Evolutionary conservation across 78 protist genomes (phyloP).

Genomic region (Emiliania huxleyi): DNA sequence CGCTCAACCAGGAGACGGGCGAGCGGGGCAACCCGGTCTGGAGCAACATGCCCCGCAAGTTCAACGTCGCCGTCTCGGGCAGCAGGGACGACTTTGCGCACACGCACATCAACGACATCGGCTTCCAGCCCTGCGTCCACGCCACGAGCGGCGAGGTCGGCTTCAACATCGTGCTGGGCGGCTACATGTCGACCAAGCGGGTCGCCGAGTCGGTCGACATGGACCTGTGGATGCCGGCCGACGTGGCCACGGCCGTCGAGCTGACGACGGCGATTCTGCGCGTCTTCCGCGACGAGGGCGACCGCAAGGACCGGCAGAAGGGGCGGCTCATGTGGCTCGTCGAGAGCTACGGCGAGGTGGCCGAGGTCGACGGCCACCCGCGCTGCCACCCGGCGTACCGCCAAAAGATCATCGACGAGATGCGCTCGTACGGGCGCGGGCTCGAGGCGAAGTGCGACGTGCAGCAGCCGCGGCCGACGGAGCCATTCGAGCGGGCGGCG

Average conservation of each 20-base stretch:
- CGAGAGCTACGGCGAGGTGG: conserved; percentile 10
- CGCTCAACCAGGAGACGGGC: background rate
- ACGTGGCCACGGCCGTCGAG: background rate
- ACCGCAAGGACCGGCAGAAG: conserved; percentile 43
- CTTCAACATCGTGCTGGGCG: conserved; percentile 37
- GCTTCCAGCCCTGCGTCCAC: conserved; percentile 1
- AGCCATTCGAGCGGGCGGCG: background rate
- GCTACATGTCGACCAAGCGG: conserved; percentile 21
- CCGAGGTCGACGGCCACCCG: too few relatives aligned
- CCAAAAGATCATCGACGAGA: background rate
- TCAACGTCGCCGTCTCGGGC: conserved; percentile 49
- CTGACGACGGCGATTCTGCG: background rate
- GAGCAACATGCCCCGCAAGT: conserved; percentile 42
- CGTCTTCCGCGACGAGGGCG: conserved; percentile 46
- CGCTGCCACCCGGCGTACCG: too few relatives aligned
- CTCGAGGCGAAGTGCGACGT: background rate
- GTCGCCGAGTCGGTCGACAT: background rate
- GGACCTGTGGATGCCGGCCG: conserved; percentile 5
- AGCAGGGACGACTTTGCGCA: conserved; percentile 42
- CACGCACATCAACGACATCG: conserved; percentile 52
- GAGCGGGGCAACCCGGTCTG: conserved; percentile 27
- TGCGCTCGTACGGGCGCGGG: background rate
- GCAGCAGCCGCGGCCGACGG: background rate
- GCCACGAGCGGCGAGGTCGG: background rate
- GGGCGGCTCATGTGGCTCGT: conserved; percentile 42